Base-by-base conservation (phyloP, 257 asterid genomes). In the Leonotis leonurus region DNA sequence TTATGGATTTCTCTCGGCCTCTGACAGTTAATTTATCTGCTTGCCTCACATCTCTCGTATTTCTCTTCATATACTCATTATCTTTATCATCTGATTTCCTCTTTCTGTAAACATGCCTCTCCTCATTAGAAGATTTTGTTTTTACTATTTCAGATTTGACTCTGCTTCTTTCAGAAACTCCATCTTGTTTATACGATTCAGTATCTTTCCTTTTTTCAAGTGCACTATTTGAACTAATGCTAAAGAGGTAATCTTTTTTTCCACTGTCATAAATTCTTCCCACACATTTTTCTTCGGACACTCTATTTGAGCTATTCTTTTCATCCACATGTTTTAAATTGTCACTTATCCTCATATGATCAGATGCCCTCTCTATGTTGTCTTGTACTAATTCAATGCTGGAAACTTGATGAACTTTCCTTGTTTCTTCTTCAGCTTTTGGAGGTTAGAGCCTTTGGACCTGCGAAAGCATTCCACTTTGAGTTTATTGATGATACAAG, bases 381-480 rank as follows among this genome's bases (percentile, higher is more conserved):
- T 55, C 46, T 12, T 41, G 10, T 45, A 21, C 33, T 65, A 54
- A 63, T 30, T 45, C 32, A 54, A 22, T 70, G n/a, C 73, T 5
- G 10, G 67, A 60, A 36, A 54, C 66, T 65, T 32, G 52, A 24
- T 60, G 56, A 48, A 52, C 65, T 35, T 64, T 27, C 80, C 77
- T 74, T 93, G 74, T 41, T 77, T 78, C 79, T 85, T 35, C 66
- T 70, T 69, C 84, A 93, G 99, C 81, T 93, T 62, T 80, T 81
- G 85, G 86, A 93, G 77, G 95, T 85, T 41, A 77, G 74, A 79
- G 83, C 78, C 62, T 93, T 93, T 85, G 99, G 99, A 76, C 79
- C 80, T 51, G 75, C 89, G 72, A 93, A 81, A 80, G 94, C 99
- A 25, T 89, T 78, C 78, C 95, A 67, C 73, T 78, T 80, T 54